These are phyloP conservation scores for Didymella lethalis DNA, from an alignment of 2,329 filamentous ascomycete species.

Conservation along the genomic window DNA sequence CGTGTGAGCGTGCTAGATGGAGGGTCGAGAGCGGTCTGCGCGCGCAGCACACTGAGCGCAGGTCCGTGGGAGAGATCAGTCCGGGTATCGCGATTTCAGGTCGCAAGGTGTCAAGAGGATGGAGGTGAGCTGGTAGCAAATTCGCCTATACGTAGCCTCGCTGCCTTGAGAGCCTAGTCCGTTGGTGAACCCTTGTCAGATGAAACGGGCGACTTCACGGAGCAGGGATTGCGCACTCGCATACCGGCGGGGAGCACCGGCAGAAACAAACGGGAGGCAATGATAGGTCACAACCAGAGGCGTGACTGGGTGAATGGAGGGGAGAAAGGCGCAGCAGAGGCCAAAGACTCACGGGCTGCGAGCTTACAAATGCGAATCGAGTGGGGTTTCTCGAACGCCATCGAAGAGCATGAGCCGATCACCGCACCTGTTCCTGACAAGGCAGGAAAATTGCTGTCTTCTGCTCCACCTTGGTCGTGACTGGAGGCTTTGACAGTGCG, in stretches of 20 bases:
- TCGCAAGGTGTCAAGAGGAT: conserved; percentile 18
- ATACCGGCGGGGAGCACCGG: conserved; percentile 26
- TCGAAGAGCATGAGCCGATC: conserved; percentile 28
- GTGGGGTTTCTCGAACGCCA: conserved; percentile 36
- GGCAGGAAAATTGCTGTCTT: conserved; percentile 9
- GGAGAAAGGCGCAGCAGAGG: conserved; percentile 33
- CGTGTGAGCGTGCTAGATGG: conserved; percentile 4
- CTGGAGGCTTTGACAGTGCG: neutral
- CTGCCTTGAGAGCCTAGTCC: conserved; percentile 19
- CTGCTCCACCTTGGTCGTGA: neutral
- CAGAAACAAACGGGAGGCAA: conserved; percentile 14
- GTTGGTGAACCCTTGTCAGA: conserved; percentile 21
- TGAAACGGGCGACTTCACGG: conserved; percentile 29
- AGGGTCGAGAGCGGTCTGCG: conserved; percentile 13
- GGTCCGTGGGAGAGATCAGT: conserved; percentile 8
- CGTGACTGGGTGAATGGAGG: conserved; percentile 20
- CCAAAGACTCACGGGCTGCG: conserved; percentile 17
- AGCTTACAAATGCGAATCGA: conserved; percentile 29
- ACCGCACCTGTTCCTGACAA: conserved; percentile 30
- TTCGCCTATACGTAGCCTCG: conserved; percentile 23
- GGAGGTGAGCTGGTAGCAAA: conserved; percentile 27
- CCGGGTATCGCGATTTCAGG: conserved; percentile 3
- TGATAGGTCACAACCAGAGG: conserved; percentile 24
- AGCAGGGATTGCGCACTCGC: conserved; percentile 24
- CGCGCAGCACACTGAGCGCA: conserved; percentile 21